Percentiles rank a stretch among this genome's conserved stretches.
phyloP scores from a whole-genome alignment of 192 early-diverging fungal genomes.

The Backusella westeae region DNA sequence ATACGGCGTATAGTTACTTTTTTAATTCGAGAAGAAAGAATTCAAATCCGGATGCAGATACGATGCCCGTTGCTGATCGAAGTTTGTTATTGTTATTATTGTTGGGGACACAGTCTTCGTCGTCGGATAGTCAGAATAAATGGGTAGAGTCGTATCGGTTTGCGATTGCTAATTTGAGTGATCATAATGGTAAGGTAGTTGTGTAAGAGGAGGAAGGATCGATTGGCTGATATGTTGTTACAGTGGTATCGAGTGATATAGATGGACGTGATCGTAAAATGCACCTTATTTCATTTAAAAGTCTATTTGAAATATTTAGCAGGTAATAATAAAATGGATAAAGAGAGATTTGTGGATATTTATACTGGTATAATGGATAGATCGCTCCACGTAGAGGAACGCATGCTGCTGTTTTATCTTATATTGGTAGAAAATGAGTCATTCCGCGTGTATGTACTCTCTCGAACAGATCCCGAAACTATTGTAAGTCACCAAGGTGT shows the following conservation, averaged over 20 bases:
- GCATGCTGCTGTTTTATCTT: constrained; percentile 60
- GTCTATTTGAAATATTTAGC: constrained; percentile 33
- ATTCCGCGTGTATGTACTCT: constrained; percentile 71
- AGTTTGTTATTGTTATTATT: constrained; percentile 61
- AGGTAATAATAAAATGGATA: constrained; percentile 12
- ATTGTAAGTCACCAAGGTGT: constrained; percentile 45
- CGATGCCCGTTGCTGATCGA: constrained; percentile 60
- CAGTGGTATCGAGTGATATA: constrained; percentile 15
- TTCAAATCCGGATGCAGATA: constrained; percentile 36
- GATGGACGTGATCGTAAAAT: constrained; percentile 9
- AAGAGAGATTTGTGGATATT: neutral
- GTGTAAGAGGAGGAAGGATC: neutral
- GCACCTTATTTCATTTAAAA: constrained; percentile 32
- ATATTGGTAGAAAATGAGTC: constrained; percentile 63
- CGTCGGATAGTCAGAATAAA: neutral
- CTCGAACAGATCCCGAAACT: constrained; percentile 74
- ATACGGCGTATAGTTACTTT: constrained; percentile 66
- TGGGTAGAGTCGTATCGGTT: constrained; percentile 19
- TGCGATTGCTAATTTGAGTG: constrained; percentile 23
- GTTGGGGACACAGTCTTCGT: constrained; percentile 30
- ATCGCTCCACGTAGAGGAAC: constrained; percentile 54
- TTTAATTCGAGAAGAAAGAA: constrained; percentile 49
- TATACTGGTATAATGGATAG: constrained; percentile 3
- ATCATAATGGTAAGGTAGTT: constrained; percentile 23
- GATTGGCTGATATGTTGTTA: neutral